Conservation (phyloP, 768 basidiomycete species). For the Trametes cinnabarina region DNA sequence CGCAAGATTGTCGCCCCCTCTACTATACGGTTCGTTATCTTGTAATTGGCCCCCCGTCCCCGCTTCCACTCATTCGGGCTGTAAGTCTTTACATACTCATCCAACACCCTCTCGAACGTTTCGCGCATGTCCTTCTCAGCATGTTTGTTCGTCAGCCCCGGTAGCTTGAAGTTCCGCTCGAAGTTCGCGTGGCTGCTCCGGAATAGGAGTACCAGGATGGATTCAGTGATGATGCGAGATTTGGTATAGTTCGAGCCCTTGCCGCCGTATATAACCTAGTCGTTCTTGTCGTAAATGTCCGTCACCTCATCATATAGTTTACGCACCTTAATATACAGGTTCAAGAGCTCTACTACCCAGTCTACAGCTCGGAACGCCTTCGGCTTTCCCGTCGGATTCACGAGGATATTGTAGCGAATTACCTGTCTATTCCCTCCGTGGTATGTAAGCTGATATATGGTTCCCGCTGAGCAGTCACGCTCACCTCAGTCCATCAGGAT, state of each 20-base stretch:
- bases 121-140: neutral
- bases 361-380: constrained; percentile 35
- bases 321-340: constrained; percentile 43
- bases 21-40: neutral
- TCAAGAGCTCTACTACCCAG: constrained; percentile 42
- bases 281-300: neutral
- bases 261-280: constrained; percentile 36
- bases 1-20: neutral
- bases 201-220: constrained; percentile 36
- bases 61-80: neutral
- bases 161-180: constrained; percentile 1
- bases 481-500: constrained; percentile 16
- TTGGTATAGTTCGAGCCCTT: constrained; percentile 35
- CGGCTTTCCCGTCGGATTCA: constrained; percentile 37
- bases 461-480: too few species aligned
- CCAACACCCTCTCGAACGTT: neutral
- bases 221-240: constrained; percentile 33
- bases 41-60: neutral
- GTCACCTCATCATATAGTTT: neutral
- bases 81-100: neutral
- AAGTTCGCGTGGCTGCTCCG: constrained; percentile 17
- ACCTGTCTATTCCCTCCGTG: constrained; percentile 12
- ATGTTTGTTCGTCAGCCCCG: neutral
- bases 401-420: constrained; percentile 25
- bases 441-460: neutral